Conservation (phyloP, 108 stramenopile genomes). For the Epithemia pelagica region DNA sequence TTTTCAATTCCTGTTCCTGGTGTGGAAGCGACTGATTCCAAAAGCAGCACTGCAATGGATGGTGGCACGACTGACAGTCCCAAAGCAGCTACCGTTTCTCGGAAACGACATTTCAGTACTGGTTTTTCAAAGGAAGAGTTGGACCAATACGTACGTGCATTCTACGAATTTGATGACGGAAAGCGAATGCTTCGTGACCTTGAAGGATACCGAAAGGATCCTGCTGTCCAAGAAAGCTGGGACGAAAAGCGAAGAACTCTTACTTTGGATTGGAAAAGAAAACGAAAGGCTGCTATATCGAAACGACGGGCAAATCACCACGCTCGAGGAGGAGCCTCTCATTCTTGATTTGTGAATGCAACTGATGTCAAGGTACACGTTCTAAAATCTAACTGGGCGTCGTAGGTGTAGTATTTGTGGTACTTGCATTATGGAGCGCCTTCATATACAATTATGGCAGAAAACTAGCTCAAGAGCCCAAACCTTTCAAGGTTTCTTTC, state of each 20-base stretch:
- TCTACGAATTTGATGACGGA: constrained; percentile 64
- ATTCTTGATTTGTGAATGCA: no score
- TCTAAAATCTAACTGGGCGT: no score
- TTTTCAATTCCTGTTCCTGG: constrained; percentile 22
- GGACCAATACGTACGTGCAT: constrained; percentile 35
- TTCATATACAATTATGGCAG: no score
- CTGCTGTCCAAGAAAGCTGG: constrained; percentile 45
- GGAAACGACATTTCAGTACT: constrained; percentile 25
- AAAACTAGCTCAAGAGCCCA: no score
- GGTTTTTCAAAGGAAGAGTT: constrained; percentile 37
- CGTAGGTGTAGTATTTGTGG: no score
- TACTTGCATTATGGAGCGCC: no score
- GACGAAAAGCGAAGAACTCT: constrained; percentile 52
- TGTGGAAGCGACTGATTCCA: background rate
- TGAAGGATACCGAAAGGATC: constrained; percentile 39
- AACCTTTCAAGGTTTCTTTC: no score
- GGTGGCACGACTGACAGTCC: background rate
- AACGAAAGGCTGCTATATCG: constrained; percentile 61
- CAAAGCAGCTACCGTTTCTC: background rate
- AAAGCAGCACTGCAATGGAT: background rate
- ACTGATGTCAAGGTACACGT: no score
- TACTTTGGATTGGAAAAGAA: constrained; percentile 81
- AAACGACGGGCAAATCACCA: no score
- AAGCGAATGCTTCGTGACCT: constrained; percentile 35
- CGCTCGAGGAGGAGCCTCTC: no score